These are phyloP conservation scores for Xanthoconium purpureum DNA, from an alignment of 768 basidiomycete genomes.

Conservation along the genomic window DNA sequence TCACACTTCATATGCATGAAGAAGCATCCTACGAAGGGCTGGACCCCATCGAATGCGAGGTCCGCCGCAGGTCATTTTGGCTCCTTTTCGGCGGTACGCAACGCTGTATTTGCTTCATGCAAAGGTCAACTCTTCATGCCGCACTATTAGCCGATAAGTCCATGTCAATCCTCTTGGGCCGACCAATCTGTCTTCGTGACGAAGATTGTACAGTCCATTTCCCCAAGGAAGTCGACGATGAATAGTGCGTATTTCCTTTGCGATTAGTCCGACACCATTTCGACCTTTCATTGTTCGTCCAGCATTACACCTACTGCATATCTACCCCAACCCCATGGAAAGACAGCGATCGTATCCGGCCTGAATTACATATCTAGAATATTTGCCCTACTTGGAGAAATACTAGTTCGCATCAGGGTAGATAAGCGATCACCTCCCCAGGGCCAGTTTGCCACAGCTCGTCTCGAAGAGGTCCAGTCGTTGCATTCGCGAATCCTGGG, in stretches of 20 bases:
- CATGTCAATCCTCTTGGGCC: slow-evolving; percentile 78
- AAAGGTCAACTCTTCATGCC: background rate
- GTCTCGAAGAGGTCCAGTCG: slow-evolving; percentile 81
- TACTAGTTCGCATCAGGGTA: slow-evolving; percentile 80
- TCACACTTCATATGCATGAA: slow-evolving; percentile 82
- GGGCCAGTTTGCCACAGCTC: slow-evolving; percentile 80
- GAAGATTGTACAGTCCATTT: slow-evolving; percentile 90
- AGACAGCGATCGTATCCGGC: slow-evolving; percentile 81
- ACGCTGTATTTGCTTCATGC: background rate
- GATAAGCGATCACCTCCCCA: slow-evolving; percentile 84
- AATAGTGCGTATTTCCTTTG: slow-evolving; percentile 60
- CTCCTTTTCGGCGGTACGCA: slow-evolving; percentile 78
- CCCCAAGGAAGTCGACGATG: slow-evolving; percentile 85
- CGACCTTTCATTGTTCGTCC: slow-evolving; percentile 11
- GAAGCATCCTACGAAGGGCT: slow-evolving; percentile 78
- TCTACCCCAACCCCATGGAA: slow-evolving; percentile 82
- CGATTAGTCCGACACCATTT: slow-evolving; percentile 25
- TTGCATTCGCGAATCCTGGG: slow-evolving; percentile 73
- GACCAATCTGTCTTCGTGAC: slow-evolving; percentile 82
- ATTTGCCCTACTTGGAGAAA: slow-evolving; percentile 82
- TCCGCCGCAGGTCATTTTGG: slow-evolving; percentile 86
- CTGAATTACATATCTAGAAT: slow-evolving; percentile 85
- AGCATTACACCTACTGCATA: slow-evolving; percentile 85
- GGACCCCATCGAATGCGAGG: slow-evolving; percentile 85
- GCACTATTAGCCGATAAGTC: slow-evolving; percentile 73